These are phyloP conservation scores for Coelastrella sp. DNA, from an alignment of 139 green algal species.

Conservation along the genomic window DNA sequence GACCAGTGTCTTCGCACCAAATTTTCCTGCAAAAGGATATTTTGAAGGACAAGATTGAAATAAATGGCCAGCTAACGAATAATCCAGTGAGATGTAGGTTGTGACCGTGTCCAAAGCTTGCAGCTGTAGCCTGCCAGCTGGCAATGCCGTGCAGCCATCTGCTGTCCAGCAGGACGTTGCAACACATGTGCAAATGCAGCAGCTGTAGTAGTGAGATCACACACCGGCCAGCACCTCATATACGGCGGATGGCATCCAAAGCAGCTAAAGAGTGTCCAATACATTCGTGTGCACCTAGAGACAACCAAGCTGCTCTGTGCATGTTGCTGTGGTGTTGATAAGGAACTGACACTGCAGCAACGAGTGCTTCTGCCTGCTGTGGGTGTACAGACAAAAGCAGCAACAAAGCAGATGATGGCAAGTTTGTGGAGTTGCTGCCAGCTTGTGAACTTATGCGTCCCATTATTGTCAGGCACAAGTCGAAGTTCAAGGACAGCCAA, in stretches of 20 bases:
- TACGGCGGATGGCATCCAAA: too few relatives aligned
- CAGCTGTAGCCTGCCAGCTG: too few relatives aligned
- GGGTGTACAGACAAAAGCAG: too few relatives aligned
- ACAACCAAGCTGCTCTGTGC: too few relatives aligned
- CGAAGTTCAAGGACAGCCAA: neutral
- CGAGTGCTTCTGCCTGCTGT: too few relatives aligned
- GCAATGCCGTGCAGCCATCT: neutral
- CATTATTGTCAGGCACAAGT: neutral
- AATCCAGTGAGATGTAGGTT: neutral
- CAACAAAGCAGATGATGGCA: neutral
- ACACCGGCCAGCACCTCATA: too few relatives aligned
- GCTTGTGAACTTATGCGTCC: neutral
- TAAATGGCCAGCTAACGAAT: neutral
- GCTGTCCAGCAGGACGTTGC: neutral
- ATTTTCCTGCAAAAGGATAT: slow-evolving; percentile 23
- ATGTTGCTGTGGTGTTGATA: too few relatives aligned
- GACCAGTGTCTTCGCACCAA: neutral
- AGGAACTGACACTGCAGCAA: too few relatives aligned
- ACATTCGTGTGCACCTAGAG: too few relatives aligned
- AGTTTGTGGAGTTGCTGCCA: neutral
- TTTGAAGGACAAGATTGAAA: neutral
- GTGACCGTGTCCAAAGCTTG: neutral
- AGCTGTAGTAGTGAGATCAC: too few relatives aligned
- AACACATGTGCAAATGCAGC: neutral
- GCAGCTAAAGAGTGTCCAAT: too few relatives aligned